Percentiles rank a stretch among this genome's conserved stretches.
Conservation (phyloP, 106 monocot species). For the Apostasia shenzhenica region DNA sequence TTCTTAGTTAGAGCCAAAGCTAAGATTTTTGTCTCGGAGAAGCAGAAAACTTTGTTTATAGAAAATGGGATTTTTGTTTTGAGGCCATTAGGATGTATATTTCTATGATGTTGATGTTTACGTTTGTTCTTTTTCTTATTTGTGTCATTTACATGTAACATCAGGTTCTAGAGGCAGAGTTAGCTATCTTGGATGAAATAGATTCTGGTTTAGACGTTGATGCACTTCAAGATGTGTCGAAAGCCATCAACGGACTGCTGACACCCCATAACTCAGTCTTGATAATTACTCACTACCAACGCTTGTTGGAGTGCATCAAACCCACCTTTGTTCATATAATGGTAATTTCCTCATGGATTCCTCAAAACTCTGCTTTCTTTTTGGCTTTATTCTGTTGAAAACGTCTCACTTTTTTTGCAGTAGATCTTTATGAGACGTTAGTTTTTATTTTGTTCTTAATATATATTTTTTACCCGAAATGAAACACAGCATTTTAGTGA, state of each 20-base stretch:
- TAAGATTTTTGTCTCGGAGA: no score
- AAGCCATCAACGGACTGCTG: conserved; percentile 75
- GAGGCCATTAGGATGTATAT: no score
- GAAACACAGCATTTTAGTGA: no score
- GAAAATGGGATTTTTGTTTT: no score
- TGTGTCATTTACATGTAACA: neutral
- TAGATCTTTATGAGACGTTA: no score
- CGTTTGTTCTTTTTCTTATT: neutral
- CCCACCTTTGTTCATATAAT: conserved; percentile 88
- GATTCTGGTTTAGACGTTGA: conserved; percentile 98
- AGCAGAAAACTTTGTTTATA: no score
- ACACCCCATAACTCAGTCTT: conserved; percentile 63
- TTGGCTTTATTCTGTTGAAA: neutral
- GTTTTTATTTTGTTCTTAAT: no score
- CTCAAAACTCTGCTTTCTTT: no score
- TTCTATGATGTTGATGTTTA: no score
- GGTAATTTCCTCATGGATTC: conserved; percentile 25
- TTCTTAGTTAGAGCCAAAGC: no score
- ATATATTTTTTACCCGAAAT: no score
- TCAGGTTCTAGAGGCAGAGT: conserved; percentile 88
- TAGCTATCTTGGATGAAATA: conserved; percentile 92
- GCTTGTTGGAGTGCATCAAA: conserved; percentile 69
- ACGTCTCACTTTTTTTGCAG: no score
- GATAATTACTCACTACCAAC: conserved; percentile 96
- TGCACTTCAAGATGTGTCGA: conserved; percentile 93